Conservation (phyloP, 1,284 basidiomycete species). For the Ceratorhiza oryzae-sativae region DNA sequence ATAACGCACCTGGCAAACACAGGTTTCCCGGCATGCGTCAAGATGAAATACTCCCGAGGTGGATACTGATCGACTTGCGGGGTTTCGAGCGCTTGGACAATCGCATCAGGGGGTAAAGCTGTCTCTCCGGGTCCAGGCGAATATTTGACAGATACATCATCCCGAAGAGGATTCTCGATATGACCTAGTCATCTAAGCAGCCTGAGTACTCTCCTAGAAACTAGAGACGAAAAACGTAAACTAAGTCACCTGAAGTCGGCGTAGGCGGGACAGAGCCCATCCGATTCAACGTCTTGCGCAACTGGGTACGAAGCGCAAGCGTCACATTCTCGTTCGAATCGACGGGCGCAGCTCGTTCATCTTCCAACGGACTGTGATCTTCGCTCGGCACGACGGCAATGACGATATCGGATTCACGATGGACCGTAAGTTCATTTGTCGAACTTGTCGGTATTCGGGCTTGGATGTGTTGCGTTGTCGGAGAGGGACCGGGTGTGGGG, state of each 20-base stretch:
- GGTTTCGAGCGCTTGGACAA: slow-evolving; percentile 19
- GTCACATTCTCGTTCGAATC: slow-evolving; percentile 25
- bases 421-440: slow-evolving; percentile 30
- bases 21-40: slow-evolving; percentile 95
- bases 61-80: slow-evolving; percentile 57
- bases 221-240: background rate
- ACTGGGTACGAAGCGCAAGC: slow-evolving; percentile 21
- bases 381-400: slow-evolving; percentile 20
- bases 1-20: slow-evolving; percentile 78
- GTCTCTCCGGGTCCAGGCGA: slow-evolving; percentile 3
- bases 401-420: background rate
- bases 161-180: background rate
- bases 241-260: slow-evolving; percentile 26
- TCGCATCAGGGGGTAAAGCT: background rate
- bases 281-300: slow-evolving; percentile 26
- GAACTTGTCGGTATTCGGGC: slow-evolving; percentile 15
- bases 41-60: slow-evolving; percentile 85
- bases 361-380: slow-evolving; percentile 30
- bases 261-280: slow-evolving; percentile 33
- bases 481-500: slow-evolving; percentile 16
- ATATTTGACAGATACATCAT: background rate
- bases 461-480: slow-evolving; percentile 5
- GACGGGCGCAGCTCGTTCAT: slow-evolving; percentile 24
- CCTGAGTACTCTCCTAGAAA: slow-evolving; percentile 12
- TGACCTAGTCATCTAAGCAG: slow-evolving; percentile 31